phyloP scores from a whole-genome alignment of 306 rosid genomes.

The Fragaria nilgerrensis region DNA sequence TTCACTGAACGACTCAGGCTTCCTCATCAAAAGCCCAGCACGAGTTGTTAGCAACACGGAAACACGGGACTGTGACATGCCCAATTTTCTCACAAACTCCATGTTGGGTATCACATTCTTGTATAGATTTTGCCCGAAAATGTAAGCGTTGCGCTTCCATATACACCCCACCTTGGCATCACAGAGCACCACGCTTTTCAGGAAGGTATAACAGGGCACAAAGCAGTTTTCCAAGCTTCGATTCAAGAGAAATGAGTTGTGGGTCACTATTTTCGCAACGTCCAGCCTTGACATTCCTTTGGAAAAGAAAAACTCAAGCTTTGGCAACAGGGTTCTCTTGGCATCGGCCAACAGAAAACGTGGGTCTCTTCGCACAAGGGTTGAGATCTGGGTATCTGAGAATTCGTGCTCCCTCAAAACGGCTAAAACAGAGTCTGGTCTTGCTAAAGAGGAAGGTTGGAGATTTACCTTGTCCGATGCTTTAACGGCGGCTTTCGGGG shows the following conservation, averaged over 20 bases:
- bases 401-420: constrained; percentile 24
- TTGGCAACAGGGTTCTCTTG: constrained; percentile 28
- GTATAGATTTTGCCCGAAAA: not conserved
- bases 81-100: constrained; percentile 13
- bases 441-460: not conserved
- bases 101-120: constrained; percentile 21
- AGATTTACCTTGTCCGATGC: constrained; percentile 24
- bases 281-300: constrained; percentile 27
- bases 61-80: not conserved
- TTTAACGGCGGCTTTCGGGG: constrained; percentile 20
- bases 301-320: constrained; percentile 33
- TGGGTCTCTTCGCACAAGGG: constrained; percentile 18
- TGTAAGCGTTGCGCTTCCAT: constrained; percentile 7
- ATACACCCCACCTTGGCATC: constrained; percentile 1
- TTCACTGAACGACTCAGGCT: constrained; percentile 5
- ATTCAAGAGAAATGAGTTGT: not conserved
- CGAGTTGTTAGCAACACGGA: not conserved
- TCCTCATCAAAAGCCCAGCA: not conserved
- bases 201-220: constrained; percentile 21
- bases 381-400: constrained; percentile 25
- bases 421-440: constrained; percentile 27
- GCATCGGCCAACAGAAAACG: constrained; percentile 12
- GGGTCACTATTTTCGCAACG: constrained; percentile 4
- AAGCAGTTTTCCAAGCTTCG: constrained; percentile 24
- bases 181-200: constrained; percentile 11